phyloP scores from a whole-genome alignment of 75 land plant genomes.

The Azolla pinnata region DNA sequence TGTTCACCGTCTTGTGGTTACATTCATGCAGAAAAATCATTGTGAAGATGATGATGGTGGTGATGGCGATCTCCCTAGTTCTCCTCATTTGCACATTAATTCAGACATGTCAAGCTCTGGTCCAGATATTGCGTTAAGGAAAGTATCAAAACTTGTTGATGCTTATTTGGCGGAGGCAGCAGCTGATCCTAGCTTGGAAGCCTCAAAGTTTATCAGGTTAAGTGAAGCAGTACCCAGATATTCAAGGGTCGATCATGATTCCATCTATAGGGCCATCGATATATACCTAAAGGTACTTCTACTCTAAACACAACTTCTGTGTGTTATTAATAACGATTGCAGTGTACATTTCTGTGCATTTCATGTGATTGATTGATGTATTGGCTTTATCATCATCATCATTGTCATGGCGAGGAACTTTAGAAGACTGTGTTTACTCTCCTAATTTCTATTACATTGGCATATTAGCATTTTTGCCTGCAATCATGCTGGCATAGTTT shows the following conservation, averaged over 20 bases:
- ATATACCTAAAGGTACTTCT: slow-evolving; percentile 78
- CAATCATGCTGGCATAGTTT: no score
- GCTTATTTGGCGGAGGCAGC: slow-evolving; percentile 87
- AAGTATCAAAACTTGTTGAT: slow-evolving; percentile 73
- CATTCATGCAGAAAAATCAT: slow-evolving; percentile 2
- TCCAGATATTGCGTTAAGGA: slow-evolving; percentile 48
- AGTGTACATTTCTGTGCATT: no score
- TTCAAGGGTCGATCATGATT: slow-evolving; percentile 70
- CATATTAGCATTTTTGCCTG: no score
- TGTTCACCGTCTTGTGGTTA: slow-evolving; percentile 9
- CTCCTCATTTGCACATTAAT: background rate
- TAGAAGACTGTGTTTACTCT: no score
- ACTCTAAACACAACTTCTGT: no score
- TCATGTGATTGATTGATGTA: no score
- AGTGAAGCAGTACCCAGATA: slow-evolving; percentile 76
- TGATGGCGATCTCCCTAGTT: background rate
- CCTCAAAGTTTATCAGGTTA: slow-evolving; percentile 50
- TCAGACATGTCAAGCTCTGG: slow-evolving; percentile 45
- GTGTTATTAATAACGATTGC: no score
- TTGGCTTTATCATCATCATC: no score
- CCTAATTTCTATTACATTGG: no score
- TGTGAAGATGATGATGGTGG: slow-evolving; percentile 15
- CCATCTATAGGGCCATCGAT: slow-evolving; percentile 88
- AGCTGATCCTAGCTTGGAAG: slow-evolving; percentile 59
- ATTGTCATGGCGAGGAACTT: no score